Evolutionary conservation across 208 protist genomes (phyloP).

Genomic region (Crithidia expoeki): DNA sequence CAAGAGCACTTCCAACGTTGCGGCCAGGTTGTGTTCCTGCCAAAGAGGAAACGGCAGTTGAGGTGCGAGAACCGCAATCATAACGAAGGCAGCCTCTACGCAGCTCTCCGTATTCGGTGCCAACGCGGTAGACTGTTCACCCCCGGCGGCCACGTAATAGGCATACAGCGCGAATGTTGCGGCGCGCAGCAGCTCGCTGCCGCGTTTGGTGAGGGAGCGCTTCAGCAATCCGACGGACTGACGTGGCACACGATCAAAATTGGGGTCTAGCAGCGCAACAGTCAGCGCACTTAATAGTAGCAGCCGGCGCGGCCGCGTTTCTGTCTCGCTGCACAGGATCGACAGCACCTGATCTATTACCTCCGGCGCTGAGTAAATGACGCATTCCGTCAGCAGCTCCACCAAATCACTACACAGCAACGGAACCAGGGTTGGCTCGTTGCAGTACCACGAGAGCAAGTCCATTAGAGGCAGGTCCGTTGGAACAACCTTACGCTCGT

Average conservation of each 20-base stretch:
- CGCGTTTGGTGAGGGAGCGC: slow-evolving; percentile 25
- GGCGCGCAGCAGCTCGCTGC: slow-evolving; percentile 38
- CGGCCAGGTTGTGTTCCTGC: slow-evolving; percentile 51
- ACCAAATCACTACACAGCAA: slow-evolving; percentile 57
- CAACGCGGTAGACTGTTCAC: slow-evolving; percentile 30
- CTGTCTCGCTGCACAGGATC: slow-evolving; percentile 11
- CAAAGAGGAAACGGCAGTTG: slow-evolving; percentile 43
- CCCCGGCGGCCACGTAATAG: slow-evolving; percentile 58
- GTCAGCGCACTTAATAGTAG: slow-evolving; percentile 56
- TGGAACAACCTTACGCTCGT: slow-evolving; percentile 28
- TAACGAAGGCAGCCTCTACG: slow-evolving; percentile 41
- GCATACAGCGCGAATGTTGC: slow-evolving; percentile 57
- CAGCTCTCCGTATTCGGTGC: slow-evolving; percentile 32
- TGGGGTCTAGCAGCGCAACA: slow-evolving; percentile 41
- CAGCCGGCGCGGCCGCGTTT: slow-evolving; percentile 41
- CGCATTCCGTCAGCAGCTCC: slow-evolving; percentile 71
- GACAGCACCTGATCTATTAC: slow-evolving; percentile 20
- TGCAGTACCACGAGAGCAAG: slow-evolving; percentile 73
- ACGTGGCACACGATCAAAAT: slow-evolving; percentile 62
- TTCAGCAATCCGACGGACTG: slow-evolving; percentile 44
- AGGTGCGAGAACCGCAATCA: slow-evolving; percentile 45
- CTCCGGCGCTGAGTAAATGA: slow-evolving; percentile 44
- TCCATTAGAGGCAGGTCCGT: slow-evolving; percentile 59
- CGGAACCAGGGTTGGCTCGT: slow-evolving; percentile 49
- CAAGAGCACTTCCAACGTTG: slow-evolving; percentile 59